Conservation (phyloP, 176 grass and related monocot genomes). For the Chloris gayana region DNA sequence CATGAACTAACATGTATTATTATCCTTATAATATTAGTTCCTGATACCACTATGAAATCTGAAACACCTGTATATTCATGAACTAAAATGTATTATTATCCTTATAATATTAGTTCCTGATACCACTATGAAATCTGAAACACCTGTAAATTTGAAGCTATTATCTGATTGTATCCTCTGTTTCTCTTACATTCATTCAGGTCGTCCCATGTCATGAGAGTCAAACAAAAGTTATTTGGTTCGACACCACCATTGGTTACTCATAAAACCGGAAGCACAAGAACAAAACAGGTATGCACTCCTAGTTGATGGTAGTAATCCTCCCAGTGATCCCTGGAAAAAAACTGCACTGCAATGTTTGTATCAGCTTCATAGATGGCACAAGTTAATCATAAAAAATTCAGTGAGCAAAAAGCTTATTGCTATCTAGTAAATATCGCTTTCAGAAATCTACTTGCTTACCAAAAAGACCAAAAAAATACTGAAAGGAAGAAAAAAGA, state of each 20-base stretch:
- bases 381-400: not conserved
- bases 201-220: conserved; percentile 43
- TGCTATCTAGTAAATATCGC: not conserved
- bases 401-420: not conserved
- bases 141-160: not conserved
- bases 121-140: not conserved
- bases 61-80: not conserved
- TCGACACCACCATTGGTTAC: conserved; percentile 16
- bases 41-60: not conserved
- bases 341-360: not conserved
- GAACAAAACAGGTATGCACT: conserved; percentile 44
- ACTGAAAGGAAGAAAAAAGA: not conserved
- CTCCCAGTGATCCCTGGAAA: not conserved
- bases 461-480: not conserved
- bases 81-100: not conserved
- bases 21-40: no score
- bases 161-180: conserved; percentile 11
- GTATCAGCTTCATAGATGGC: not conserved
- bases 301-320: not conserved
- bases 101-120: not conserved
- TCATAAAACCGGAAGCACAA: conserved; percentile 38
- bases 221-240: conserved; percentile 54
- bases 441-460: not conserved
- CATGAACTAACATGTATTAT: not conserved
- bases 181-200: conserved; percentile 40